Conservation (phyloP, 169 alveolate genomes). For the Eimeria sp. region DNA sequence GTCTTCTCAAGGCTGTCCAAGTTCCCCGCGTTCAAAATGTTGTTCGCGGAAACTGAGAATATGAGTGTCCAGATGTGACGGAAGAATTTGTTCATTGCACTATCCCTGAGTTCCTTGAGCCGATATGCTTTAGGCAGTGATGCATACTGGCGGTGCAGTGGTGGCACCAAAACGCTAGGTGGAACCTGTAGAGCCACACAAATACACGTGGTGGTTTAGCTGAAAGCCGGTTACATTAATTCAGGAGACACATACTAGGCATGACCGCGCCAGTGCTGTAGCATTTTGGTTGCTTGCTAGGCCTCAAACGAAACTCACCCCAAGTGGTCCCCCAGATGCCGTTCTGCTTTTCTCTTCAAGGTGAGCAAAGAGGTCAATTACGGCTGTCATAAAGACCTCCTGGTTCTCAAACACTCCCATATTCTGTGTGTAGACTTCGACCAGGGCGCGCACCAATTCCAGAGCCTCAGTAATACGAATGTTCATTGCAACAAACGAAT, state of each 20-base stretch:
- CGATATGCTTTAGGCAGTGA: slow-evolving; percentile 15
- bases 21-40: slow-evolving; percentile 57
- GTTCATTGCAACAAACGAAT: slow-evolving; percentile 49
- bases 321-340: slow-evolving; percentile 56
- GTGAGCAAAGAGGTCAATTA: slow-evolving; percentile 60
- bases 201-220: background rate
- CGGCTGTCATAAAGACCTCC: slow-evolving; percentile 35
- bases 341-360: slow-evolving; percentile 23
- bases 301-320: slow-evolving; percentile 10
- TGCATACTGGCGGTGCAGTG: slow-evolving; percentile 43
- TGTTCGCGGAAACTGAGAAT: slow-evolving; percentile 69
- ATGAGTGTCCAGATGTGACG: slow-evolving; percentile 63
- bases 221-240: background rate
- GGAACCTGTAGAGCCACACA: slow-evolving; percentile 48
- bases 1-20: slow-evolving; percentile 62
- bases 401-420: slow-evolving; percentile 50
- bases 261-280: background rate
- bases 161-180: slow-evolving; percentile 37
- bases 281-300: background rate
- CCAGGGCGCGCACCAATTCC: slow-evolving; percentile 17
- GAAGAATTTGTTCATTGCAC: slow-evolving; percentile 43
- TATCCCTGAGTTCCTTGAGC: slow-evolving; percentile 34
- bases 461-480: slow-evolving; percentile 33
- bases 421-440: slow-evolving; percentile 29
- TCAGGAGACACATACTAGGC: background rate